Conservation (phyloP, 2,329 filamentous ascomycete genomes). For the Plenodomus lindquistii region DNA sequence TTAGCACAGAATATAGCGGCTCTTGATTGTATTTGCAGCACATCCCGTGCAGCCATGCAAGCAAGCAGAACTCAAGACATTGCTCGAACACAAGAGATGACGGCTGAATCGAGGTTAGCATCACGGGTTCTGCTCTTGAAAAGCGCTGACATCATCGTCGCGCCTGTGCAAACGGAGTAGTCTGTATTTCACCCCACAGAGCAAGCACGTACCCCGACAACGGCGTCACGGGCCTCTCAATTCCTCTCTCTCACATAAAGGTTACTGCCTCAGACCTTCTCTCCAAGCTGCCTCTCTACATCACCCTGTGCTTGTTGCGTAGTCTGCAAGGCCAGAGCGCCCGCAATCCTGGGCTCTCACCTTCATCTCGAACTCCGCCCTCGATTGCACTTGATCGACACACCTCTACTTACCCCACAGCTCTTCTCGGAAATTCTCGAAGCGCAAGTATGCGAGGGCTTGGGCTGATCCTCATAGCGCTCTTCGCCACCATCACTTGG, state of each 20-base stretch:
- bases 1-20: too few relatives aligned
- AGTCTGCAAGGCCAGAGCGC: not conserved
- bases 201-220: not conserved
- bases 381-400: not conserved
- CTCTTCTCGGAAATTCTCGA: not conserved
- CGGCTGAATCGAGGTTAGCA: too few relatives aligned
- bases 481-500: not conserved
- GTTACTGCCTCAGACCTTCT: too few relatives aligned
- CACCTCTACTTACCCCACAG: not conserved
- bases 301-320: not conserved
- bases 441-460: not conserved
- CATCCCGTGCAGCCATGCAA: too few relatives aligned
- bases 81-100: too few relatives aligned
- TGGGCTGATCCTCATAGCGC: not conserved
- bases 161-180: not conserved
- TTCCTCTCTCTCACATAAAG: too few relatives aligned
- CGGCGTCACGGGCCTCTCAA: too few relatives aligned
- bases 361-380: not conserved
- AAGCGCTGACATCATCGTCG: not conserved
- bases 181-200: not conserved
- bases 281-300: too few relatives aligned
- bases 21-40: too few relatives aligned
- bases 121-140: too few relatives aligned
- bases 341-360: too few relatives aligned
- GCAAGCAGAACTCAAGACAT: too few relatives aligned